Conservation (phyloP, 306 rosid genomes). For the Dryas octopetala region DNA sequence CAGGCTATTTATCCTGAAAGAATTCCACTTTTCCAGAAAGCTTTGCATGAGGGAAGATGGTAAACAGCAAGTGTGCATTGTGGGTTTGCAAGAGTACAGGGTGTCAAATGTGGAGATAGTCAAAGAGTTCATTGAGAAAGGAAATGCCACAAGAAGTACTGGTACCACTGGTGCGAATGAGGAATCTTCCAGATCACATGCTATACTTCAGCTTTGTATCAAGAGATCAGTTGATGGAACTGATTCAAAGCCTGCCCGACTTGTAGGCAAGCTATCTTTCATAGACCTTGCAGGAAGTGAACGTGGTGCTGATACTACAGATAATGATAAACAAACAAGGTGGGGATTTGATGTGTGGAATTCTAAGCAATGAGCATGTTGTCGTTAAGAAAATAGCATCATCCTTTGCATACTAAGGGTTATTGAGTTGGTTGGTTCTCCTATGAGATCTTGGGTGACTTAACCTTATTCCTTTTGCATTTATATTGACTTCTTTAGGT, state of each 20-base stretch:
- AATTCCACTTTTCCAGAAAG: constrained; percentile 51
- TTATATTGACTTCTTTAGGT: not conserved
- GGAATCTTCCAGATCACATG: constrained; percentile 90
- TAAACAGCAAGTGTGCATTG: constrained; percentile 84
- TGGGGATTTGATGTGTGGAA: constrained; percentile 16
- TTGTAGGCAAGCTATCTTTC: constrained; percentile 76
- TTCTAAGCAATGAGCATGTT: not conserved
- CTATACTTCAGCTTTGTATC: constrained; percentile 80
- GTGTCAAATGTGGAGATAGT: constrained; percentile 69
- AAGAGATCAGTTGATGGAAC: constrained; percentile 64
- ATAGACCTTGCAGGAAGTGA: constrained; percentile 93
- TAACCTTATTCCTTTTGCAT: not conserved
- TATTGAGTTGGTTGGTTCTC: constrained; percentile 16
- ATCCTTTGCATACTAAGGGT: not conserved
- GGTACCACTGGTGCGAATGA: constrained; percentile 89
- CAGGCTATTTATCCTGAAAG: constrained; percentile 29
- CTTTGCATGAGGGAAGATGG: constrained; percentile 93
- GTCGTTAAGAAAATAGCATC: not conserved
- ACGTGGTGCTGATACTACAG: constrained; percentile 84
- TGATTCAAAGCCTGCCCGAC: constrained; percentile 65
- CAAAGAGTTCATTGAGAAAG: constrained; percentile 66
- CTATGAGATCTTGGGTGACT: constrained; percentile 13
- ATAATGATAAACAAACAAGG: constrained; percentile 83
- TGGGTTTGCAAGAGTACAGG: constrained; percentile 78
- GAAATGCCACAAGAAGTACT: constrained; percentile 73